Evolutionary conservation across 2,329 filamentous ascomycete species (phyloP), one percentile per base, ranked within the genome.

Genomic region (Boeremia lycopersici): DNA sequence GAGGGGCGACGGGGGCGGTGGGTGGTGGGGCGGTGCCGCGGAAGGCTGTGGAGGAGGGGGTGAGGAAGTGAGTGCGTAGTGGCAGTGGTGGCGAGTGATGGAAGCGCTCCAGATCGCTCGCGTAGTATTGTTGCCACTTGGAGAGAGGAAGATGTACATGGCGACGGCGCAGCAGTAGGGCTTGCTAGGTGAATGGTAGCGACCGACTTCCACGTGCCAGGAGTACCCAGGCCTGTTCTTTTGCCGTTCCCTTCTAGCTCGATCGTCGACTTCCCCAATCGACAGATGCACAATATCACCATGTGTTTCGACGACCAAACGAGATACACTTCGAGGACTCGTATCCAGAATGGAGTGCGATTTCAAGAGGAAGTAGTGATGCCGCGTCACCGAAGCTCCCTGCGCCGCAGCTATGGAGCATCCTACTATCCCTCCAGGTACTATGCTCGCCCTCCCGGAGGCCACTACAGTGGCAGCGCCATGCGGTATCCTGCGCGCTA

Each of bases 1-100:
- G 49, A 51, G 75, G 65, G 43, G 72, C 65, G 38, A 76, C 65
- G 30, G 73, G 71, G 52, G 72, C 74, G 36, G 55, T 68, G 12
- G 69, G 68, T 25, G 71, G 63, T 11, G 70, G 72, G 17, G 70
- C 55, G 33, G 53, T 73, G 39, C 57, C 71, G 11, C 71, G 71
- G 57, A 53, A 40, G 29, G 45, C 47, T 28, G 36, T 9, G 17
- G 52, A 15, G 25, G 46, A 55, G 30, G 31, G 3, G 2, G 26
- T 9, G 23, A 47, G 29, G 26, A 19, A 30, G 13, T 50, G 26
- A 43, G 12, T 26, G 6, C 4, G 11, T 6, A 31, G 26, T 5
- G 31, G 13, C 29, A 34, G 31, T 25, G 15, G 12, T 15, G 29
- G 25, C 31, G 41, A 41, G 51, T 44, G 34, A 49, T 36, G 52